A percentile compares a stretch with the other conserved stretches of the same genome.
These are phyloP conservation scores for Fusarium albosuccineum DNA, from an alignment of 2,329 filamentous ascomycete species.

Conservation along the genomic window DNA sequence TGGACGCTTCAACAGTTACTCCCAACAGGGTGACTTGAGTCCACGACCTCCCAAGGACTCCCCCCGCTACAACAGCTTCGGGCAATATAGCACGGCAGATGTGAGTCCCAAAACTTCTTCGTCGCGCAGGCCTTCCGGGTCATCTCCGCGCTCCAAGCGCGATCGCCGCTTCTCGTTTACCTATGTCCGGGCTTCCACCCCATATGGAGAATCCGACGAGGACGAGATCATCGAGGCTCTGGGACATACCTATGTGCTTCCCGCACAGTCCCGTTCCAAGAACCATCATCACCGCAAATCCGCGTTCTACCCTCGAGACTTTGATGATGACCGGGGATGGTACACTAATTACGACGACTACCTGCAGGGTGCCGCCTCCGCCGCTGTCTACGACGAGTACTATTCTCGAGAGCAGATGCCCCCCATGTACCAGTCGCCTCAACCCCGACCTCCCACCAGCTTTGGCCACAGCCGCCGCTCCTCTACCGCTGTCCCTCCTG, in stretches of 20 bases:
- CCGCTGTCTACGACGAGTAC: constrained; percentile 53
- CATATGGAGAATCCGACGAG: constrained; percentile 74
- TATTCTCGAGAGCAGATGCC: constrained; percentile 50
- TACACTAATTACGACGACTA: constrained; percentile 71
- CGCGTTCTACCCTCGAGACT: constrained; percentile 54
- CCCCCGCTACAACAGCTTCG: constrained; percentile 72
- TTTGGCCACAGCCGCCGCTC: constrained; percentile 60
- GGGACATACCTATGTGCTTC: constrained; percentile 66
- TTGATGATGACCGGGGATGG: constrained; percentile 66
- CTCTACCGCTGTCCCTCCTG: constrained; percentile 64
- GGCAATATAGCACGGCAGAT: constrained; percentile 75
- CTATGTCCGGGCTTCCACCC: constrained; percentile 70
- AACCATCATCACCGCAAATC: constrained; percentile 48
- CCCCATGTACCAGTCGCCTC: constrained; percentile 57
- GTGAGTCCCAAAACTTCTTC: constrained; percentile 71
- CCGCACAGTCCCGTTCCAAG: constrained; percentile 60
- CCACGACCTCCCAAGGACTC: constrained; percentile 66
- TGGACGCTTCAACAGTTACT: constrained; percentile 55
- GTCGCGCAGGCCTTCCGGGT: constrained; percentile 56
- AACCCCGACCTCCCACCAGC: constrained; percentile 56
- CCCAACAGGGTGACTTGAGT: constrained; percentile 52
- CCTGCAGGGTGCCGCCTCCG: constrained; percentile 59
- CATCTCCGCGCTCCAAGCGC: constrained; percentile 56
- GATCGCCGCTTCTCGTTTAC: constrained; percentile 70
- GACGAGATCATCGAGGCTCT: constrained; percentile 70